Evolutionary conservation across 441 rosid genomes (phyloP).

Genomic region (Adansonia gregorii): DNA sequence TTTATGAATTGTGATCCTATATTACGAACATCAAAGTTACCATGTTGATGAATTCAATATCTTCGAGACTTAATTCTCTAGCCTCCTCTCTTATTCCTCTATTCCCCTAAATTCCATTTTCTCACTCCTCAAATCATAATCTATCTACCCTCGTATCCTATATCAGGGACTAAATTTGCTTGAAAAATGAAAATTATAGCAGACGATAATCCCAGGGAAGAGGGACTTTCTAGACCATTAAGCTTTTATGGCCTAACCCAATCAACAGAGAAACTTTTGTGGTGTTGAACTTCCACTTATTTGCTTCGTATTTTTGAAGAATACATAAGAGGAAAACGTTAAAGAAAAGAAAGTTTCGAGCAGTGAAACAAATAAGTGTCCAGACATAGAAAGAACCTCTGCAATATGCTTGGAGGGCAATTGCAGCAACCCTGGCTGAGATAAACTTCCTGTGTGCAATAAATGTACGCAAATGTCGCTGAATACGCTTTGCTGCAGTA

Average conservation of each 20-base stretch:
- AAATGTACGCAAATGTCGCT: slow-evolving; percentile 65
- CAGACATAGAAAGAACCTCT: slow-evolving; percentile 58
- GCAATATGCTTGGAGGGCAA: slow-evolving; percentile 80
- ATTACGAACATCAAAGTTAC: not conserved
- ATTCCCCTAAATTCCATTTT: not conserved
- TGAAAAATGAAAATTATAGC: not conserved
- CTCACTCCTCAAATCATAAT: not conserved
- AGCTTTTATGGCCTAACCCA: slow-evolving; percentile 17
- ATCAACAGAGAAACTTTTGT: not conserved
- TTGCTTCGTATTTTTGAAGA: not conserved
- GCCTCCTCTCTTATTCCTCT: not conserved
- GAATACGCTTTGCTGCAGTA: slow-evolving; percentile 77
- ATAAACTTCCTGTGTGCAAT: slow-evolving; percentile 59
- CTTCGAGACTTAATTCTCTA: not conserved
- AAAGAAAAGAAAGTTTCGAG: slow-evolving; percentile 6
- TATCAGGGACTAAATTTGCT: not conserved
- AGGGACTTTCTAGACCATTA: not conserved
- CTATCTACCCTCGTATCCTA: slow-evolving; percentile 2
- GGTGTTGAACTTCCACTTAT: slow-evolving; percentile 17
- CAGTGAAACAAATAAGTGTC: slow-evolving; percentile 1
- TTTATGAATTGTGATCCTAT: not conserved
- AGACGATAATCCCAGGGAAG: not conserved
- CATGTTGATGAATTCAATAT: not conserved
- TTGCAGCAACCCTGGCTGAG: slow-evolving; percentile 59
- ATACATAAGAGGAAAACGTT: not conserved